A percentile compares a stretch with the other conserved stretches of the same genome.
These are phyloP conservation scores for cucumber (Cucumis sativus) DNA, from an alignment of 306 rosid genomes.

Conservation along the genomic window DNA sequence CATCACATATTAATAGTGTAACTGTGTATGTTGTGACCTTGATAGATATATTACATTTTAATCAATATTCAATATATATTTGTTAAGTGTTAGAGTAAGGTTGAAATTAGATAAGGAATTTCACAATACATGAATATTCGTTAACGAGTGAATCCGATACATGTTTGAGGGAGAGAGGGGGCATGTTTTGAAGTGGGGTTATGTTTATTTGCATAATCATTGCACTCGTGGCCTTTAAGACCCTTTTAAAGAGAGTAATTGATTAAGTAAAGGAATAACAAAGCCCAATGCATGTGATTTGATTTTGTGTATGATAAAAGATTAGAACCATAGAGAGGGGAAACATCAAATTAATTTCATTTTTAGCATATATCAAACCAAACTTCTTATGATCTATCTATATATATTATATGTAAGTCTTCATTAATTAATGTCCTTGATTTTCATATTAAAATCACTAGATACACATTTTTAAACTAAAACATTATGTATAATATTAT, in stretches of 20 bases:
- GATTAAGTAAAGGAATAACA: background rate
- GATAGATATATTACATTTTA: too few species aligned
- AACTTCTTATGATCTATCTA: background rate
- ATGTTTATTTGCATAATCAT: constrained; percentile 62
- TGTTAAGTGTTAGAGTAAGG: too few species aligned
- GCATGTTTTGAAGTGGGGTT: constrained; percentile 21
- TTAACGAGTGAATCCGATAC: too few species aligned
- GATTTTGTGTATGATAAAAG: constrained; percentile 11
- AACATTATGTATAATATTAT: background rate
- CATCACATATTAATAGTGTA: too few species aligned
- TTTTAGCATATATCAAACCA: background rate
- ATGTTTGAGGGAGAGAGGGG: constrained; percentile 9
- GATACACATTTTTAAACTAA: background rate
- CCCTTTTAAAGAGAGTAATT: constrained; percentile 6
- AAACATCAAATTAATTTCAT: background rate
- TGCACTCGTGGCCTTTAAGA: constrained; percentile 55
- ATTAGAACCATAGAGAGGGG: background rate
- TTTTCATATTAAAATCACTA: background rate
- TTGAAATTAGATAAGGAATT: too few species aligned
- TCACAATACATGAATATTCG: too few species aligned
- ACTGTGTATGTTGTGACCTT: too few species aligned
- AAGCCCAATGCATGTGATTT: background rate
- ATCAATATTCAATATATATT: too few species aligned
- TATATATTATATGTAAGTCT: background rate
- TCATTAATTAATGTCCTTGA: background rate